These are phyloP conservation scores for Codiaeum variegatum DNA, from an alignment of 441 rosid species.

Conservation along the genomic window DNA sequence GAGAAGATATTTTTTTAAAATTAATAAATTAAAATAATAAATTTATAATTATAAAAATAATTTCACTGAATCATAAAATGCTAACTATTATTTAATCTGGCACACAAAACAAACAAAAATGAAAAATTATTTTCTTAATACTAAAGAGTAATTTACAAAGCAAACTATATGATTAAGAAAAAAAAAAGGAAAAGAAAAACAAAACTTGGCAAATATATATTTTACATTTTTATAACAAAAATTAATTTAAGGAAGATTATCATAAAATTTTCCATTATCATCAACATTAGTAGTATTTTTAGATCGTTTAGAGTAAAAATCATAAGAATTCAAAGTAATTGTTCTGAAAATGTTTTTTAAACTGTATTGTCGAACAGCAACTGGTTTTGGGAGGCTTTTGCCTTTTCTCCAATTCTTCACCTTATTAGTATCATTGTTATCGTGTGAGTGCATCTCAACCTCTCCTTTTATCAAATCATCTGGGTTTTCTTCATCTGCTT, in stretches of 20 bases:
- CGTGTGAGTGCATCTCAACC: neutral
- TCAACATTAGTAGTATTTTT: neutral
- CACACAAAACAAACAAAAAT: too few relatives aligned
- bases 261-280: neutral
- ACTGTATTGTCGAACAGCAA: neutral
- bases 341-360: neutral
- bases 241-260: neutral
- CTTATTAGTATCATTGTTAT: neutral
- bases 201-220: too few relatives aligned
- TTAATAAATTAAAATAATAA: too few relatives aligned
- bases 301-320: neutral
- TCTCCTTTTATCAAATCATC: neutral
- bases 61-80: too few relatives aligned
- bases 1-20: too few relatives aligned
- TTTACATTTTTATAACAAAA: too few relatives aligned
- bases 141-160: too few relatives aligned
- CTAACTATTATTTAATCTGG: too few relatives aligned
- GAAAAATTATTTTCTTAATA: too few relatives aligned
- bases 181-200: too few relatives aligned
- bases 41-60: too few relatives aligned
- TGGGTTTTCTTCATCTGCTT: neutral
- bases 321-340: conserved; percentile 3
- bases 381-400: neutral
- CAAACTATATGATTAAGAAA: too few relatives aligned
- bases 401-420: neutral